A percentile compares a stretch with the other conserved stretches of the same genome.
Conservation (phyloP, 129 eudicot species). For the Pulicaria dysenterica region DNA sequence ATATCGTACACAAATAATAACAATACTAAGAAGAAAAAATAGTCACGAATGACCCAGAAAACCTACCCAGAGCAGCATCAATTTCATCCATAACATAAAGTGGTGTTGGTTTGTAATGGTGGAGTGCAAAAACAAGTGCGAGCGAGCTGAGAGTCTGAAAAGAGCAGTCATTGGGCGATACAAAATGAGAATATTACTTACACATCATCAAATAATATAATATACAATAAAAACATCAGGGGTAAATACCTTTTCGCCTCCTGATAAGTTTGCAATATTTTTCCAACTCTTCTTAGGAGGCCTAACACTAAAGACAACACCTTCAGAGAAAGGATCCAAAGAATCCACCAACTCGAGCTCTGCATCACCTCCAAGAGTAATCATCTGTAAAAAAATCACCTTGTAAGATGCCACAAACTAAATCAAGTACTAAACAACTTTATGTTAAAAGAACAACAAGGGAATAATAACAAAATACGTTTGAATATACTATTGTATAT, state of each 20-base stretch:
- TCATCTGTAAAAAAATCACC: slow-evolving; percentile 67
- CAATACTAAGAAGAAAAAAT: not conserved
- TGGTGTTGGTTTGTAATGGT: slow-evolving; percentile 98
- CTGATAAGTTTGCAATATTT: slow-evolving; percentile 93
- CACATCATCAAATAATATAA: not conserved
- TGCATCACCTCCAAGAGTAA: slow-evolving; percentile 99
- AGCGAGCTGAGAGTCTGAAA: slow-evolving; percentile 92
- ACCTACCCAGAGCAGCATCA: slow-evolving; percentile 94
- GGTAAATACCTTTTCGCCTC: slow-evolving; percentile 89
- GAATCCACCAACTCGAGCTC: slow-evolving; percentile 98
- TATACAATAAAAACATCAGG: not conserved
- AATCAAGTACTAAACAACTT: not conserved
- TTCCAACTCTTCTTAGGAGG: slow-evolving; percentile 99
- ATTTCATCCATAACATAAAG: slow-evolving; percentile 99
- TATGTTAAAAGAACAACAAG: not conserved
- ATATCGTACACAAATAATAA: not conserved
- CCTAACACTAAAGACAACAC: slow-evolving; percentile 96
- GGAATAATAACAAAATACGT: not conserved
- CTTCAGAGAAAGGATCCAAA: slow-evolving; percentile 97
- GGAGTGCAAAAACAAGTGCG: slow-evolving; percentile 97
- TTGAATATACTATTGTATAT: not conserved
- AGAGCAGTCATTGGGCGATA: not conserved
- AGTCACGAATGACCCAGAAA: not conserved
- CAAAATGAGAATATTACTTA: not conserved
- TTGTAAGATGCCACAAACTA: slow-evolving; percentile 6